Base-by-base conservation (phyloP, 139 green algal species). In the Dunaliella primolecta region DNA sequence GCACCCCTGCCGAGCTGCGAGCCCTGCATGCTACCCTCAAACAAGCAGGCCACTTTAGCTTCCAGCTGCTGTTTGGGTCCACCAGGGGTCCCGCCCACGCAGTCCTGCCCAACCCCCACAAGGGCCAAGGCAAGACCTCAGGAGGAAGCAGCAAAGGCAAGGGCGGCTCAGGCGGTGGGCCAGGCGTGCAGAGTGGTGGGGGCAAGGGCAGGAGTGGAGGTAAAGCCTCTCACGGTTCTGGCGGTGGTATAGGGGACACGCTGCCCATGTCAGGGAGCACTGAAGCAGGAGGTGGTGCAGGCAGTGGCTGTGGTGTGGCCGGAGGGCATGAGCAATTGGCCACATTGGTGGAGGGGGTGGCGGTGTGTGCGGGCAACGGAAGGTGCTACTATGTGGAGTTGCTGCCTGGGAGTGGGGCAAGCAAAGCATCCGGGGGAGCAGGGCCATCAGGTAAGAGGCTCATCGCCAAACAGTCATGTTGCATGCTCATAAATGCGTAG, bases 311-410 rank as follows among this genome's bases (percentile, higher is more conserved):
- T 46, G 2, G 32, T 30, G 33, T 64, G 35, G 31, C 11, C 20
- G 33, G 33, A 3, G 1, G 3, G 20, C 78, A 74, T 74, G 78
- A 75, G 78, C 36, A 24, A 36, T 3, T 30, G 27, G 75, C 0
- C 7, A 34, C 2, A 20, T 15, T 25, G 46, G 46, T 94, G 79
- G 82, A 91, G 34, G 91, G 91, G 0, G 86, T 94, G 1, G 90
- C 91, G 0, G 46, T 94, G 11, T 84, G 86, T 36, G 84, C 77
- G 15, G 78, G 37, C 27, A 87, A 89, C 84, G 87, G 86, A 36
- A 83, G 83, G 27, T 87, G 88, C 0, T 82, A 85, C 0, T 94
- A 91, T 32, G 85, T 94, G 31, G 88, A 87, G 2, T 84, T 94
- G 78, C 7, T 79, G 75, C 75, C 75, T 36, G 70, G 76, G 37